Conservation (phyloP, 257 asterid genomes). For the Solanum virginianum region DNA sequence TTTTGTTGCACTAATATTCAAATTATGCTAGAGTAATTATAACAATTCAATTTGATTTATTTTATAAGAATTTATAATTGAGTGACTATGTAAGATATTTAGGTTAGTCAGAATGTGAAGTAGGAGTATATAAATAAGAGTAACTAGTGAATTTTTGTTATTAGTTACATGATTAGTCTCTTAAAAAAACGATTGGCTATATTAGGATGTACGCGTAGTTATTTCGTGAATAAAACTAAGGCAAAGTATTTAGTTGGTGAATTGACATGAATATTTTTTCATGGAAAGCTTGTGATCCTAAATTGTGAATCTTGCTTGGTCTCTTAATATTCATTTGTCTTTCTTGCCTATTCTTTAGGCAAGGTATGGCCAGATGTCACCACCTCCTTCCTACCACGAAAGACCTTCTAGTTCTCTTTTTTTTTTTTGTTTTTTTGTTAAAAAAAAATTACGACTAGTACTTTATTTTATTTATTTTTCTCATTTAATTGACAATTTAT, state of each 20-base stretch:
- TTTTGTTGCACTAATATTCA: background rate
- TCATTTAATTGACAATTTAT: background rate
- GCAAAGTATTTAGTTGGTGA: background rate
- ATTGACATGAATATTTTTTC: conserved; percentile 2
- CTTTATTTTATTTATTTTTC: background rate
- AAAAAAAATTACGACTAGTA: background rate
- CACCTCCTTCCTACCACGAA: background rate
- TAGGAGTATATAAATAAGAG: too few species aligned
- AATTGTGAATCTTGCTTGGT: conserved; percentile 2
- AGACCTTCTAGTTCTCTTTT: background rate
- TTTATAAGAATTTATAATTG: too few species aligned
- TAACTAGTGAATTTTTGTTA: too few species aligned
- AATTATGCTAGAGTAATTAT: background rate
- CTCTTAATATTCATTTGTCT: background rate
- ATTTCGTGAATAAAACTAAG: background rate
- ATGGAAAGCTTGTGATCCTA: conserved; percentile 16
- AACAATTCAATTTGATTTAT: background rate
- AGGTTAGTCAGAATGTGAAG: too few species aligned
- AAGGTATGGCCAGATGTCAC: conserved; percentile 5
- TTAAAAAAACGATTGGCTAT: background rate
- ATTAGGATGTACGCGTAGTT: background rate
- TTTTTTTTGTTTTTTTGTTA: background rate
- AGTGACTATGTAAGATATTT: too few species aligned
- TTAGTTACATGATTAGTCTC: background rate
- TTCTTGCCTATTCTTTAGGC: conserved; percentile 9